Evolutionary conservation across 1,139 yeast species (phyloP), one percentile per base, ranked within the genome.

Genomic region (Hyphopichia pseudoburtonii): DNA sequence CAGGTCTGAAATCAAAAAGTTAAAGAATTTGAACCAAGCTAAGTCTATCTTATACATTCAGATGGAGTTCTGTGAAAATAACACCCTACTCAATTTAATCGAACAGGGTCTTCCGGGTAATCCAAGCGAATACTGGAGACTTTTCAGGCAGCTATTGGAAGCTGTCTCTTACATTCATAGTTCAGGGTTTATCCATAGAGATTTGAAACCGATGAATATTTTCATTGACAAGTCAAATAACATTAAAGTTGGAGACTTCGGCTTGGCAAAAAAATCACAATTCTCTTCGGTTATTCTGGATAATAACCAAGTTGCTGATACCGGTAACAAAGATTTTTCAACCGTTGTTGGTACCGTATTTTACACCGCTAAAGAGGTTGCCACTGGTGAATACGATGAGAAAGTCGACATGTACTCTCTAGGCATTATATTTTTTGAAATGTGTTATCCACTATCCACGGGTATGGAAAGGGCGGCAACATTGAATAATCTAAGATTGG

Each of bases 11-110:
- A 32, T 12, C 5, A 17, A 30, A 10, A 17, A 23, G 11, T 16
- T 17, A 17, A 35, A 32, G 17, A 23, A 30, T 10, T 23, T 28
- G 3, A 27, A 38, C 44, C n/a, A 41, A 17, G 8, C 48, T 41
- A 50, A 80, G 78, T 63, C 90, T 75, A 30, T 69, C 73, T 44
- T 94, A 69, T 71, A 69, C 54, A 92, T 94, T 45, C 98, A 94
- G 55, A 94, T 94, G 99, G 98, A 94, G 57, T 94, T 92, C 55
- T 94, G 98, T 63, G 98, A 94, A 51, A 92, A 92, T 52, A 87
- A 87, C 42, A 92, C 98, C 0, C 63, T 94, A 27, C 76, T 78
- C 34, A 96, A 92, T 57, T 66, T 92, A 44, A 92, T 94, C 30
- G 78, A 78, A 33, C 94, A 85, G 45, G 90, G 89, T 0, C 67